These are phyloP conservation scores for Cercospora sp. DNA, from an alignment of 2,329 filamentous ascomycete species.

Conservation along the genomic window DNA sequence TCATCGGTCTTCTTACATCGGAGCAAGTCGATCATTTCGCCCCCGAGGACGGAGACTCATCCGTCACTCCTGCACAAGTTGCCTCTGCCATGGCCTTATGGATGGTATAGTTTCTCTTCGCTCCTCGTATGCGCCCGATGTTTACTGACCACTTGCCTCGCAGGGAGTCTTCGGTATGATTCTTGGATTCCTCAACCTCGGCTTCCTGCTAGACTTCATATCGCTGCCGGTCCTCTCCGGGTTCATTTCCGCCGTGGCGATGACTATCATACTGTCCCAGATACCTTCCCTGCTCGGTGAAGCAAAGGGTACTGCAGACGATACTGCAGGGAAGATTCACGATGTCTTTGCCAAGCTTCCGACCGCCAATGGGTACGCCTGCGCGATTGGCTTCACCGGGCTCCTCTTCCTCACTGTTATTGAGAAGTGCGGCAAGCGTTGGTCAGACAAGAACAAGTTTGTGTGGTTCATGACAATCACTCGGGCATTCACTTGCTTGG, in stretches of 20 bases:
- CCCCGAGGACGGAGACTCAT: constrained; percentile 47
- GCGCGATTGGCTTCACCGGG: constrained; percentile 59
- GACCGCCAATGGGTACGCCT: constrained; percentile 58
- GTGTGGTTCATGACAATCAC: constrained; percentile 62
- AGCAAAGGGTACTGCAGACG: constrained; percentile 48
- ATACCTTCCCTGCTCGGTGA: constrained; percentile 62
- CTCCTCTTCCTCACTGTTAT: constrained; percentile 59
- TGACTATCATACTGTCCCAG: constrained; percentile 66
- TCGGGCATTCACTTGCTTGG: constrained; percentile 60
- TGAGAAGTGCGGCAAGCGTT: constrained; percentile 59
- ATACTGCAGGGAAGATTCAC: constrained; percentile 59
- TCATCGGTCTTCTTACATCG: constrained; percentile 63
- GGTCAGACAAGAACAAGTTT: constrained; percentile 58
- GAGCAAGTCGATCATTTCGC: constrained; percentile 55
- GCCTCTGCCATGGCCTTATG: constrained; percentile 63
- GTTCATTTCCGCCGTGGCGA: constrained; percentile 66
- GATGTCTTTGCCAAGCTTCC: constrained; percentile 59
- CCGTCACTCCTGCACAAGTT: constrained; percentile 56
- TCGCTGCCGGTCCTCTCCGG: constrained; percentile 64
- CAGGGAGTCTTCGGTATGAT: constrained; percentile 58
- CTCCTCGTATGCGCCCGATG: not conserved
- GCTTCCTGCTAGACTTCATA: constrained; percentile 58
- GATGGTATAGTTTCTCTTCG: constrained; percentile 41
- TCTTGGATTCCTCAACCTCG: constrained; percentile 58
- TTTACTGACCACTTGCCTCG: not conserved